phyloP scores from a whole-genome alignment of 208 protist genomes.

The Wallacemonas collosoma region DNA sequence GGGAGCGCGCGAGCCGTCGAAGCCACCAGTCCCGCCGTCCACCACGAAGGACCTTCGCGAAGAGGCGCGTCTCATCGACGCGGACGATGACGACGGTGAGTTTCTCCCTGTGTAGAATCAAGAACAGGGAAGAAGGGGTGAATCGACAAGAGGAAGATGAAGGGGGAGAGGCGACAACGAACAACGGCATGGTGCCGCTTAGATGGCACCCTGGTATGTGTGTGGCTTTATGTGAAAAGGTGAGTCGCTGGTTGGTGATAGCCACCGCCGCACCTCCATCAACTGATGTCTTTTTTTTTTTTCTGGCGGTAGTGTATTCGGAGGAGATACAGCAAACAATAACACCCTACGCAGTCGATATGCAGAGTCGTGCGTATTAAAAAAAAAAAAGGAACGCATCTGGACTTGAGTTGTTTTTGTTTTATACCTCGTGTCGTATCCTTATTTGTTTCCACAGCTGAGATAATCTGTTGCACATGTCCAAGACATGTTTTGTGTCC shows the following conservation, averaged over 20 bases:
- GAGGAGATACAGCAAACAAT: too few species aligned
- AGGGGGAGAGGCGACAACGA: background rate
- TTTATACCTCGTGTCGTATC: background rate
- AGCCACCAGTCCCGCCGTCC: background rate
- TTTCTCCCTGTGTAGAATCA: conserved; percentile 3
- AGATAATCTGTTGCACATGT: conserved; percentile 6
- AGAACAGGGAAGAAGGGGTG: background rate
- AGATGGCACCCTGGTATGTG: too few species aligned
- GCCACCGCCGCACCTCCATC: too few species aligned
- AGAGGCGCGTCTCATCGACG: background rate
- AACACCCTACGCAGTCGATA: too few species aligned
- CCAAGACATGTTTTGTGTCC: background rate
- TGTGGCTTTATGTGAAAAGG: too few species aligned
- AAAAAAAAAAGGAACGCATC: background rate
- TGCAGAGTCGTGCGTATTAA: background rate
- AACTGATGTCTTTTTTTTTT: too few species aligned
- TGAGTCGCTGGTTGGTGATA: too few species aligned
- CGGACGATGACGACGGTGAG: conserved; percentile 2
- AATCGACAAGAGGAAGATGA: background rate
- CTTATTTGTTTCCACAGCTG: background rate
- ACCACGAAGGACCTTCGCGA: background rate
- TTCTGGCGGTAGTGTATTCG: too few species aligned
- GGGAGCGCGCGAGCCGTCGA: background rate
- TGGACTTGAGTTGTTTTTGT: background rate
- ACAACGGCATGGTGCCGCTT: too few species aligned